Evolutionary conservation across 768 basidiomycete genomes (phyloP), one percentile per base, ranked within the genome.

Genomic region (Suillus spraguei): DNA sequence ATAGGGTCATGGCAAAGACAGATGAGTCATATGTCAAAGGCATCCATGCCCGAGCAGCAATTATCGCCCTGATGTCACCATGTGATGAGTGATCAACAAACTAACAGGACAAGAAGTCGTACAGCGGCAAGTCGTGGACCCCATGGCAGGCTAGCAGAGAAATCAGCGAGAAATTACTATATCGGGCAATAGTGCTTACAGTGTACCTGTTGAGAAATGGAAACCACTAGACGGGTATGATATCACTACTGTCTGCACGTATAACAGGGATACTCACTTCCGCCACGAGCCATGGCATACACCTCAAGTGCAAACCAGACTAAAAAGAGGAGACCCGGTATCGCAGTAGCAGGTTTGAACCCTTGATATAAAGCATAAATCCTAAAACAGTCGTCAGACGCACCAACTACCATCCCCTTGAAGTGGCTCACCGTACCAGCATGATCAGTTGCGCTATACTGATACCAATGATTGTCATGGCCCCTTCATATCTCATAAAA

Each of bases 11-110:
- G 7, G 63, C 68, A 50, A 83, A 72, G 22, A 82, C 70, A 50
- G 78, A 73, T 1, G 80, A 82, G 62, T 84, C 82, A 63, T 83
- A 84, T 22, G 81, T 70, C 49, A 84, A 75, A 7, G 83, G 83
- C 1, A 84, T 68, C 82, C 82, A 84, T 1, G 83, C 82, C 10
- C 49, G 52, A 59, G 44, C 24, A 60, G 16, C 46, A 54, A 33
- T 33, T 13, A 60, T 16, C 4, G 28, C 20, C 59, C 46, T 60
- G 8, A 14, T 60, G 24, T 32, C 8, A 38, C 14, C 5, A 24
- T 60, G 32, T 36, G 14, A 11, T 42, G 42, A 42, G 59, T 54
- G 2, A 32, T 54, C 24, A 3, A 53, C 1, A 52, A 17, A 55
- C 22, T 9, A 55, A 38, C 8, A 38, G 7, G 22, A 22, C 22